Percentiles rank a stretch among this genome's conserved stretches.
phyloP scores from a whole-genome alignment of 306 rosid genomes.

The Lathyrus sativus region DNA sequence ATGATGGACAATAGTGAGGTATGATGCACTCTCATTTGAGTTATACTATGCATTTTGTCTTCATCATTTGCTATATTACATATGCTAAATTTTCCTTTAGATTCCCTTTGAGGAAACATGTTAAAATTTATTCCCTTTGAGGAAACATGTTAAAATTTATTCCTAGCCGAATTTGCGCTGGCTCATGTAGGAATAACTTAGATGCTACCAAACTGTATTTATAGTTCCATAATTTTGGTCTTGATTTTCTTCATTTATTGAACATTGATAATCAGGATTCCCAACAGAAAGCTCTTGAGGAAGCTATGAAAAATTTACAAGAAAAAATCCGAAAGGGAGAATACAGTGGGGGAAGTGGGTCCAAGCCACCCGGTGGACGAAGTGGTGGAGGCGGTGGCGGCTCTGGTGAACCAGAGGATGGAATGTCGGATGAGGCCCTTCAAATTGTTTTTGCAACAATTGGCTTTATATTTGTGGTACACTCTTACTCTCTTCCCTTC shows the following conservation, averaged over 20 bases:
- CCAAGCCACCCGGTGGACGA: conserved; percentile 46
- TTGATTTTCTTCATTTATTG: conserved; percentile 4
- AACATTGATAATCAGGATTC: conserved; percentile 47
- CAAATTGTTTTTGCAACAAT: conserved; percentile 74
- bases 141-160: conserved; percentile 5
- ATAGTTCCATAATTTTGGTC: conserved; percentile 15
- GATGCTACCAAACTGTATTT: conserved; percentile 25
- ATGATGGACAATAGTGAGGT: conserved; percentile 59
- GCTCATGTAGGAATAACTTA: background rate
- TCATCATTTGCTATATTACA: conserved; percentile 4
- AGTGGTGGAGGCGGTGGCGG: conserved; percentile 41
- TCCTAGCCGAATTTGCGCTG: conserved; percentile 17
- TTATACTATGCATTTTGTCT: conserved; percentile 20
- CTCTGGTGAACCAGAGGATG: conserved; percentile 64
- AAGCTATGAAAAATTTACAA: conserved; percentile 53
- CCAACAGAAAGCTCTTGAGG: conserved; percentile 52
- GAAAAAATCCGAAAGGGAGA: conserved; percentile 63
- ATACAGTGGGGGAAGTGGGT: conserved; percentile 49
- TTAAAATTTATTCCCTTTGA: conserved; percentile 6
- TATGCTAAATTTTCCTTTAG: conserved; percentile 23
- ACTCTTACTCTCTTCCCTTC: background rate
- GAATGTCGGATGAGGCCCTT: conserved; percentile 60
- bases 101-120: conserved; percentile 18
- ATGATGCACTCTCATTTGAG: conserved; percentile 16
- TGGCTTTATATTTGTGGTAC: conserved; percentile 75